Percentiles rank a stretch among this genome's conserved stretches.
These are phyloP conservation scores for Aspergillus kassunensis DNA, from an alignment of 495 filamentous ascomycete species.

Conservation along the genomic window DNA sequence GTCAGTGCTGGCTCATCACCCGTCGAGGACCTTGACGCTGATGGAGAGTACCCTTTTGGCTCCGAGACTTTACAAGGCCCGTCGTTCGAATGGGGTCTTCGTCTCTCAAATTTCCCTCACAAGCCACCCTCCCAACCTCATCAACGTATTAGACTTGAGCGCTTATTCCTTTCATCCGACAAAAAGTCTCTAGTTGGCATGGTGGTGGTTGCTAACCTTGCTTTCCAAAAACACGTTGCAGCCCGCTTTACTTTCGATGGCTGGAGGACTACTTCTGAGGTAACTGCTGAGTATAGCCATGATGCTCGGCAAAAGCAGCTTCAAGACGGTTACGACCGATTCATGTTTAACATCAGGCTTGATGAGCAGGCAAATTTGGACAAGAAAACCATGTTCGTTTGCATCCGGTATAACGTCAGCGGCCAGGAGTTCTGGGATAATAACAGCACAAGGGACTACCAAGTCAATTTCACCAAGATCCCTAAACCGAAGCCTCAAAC, in stretches of 20 bases:
- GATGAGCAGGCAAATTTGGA: slow-evolving; percentile 88
- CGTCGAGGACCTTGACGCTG: slow-evolving; percentile 76
- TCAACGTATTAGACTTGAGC: slow-evolving; percentile 70
- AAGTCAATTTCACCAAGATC: slow-evolving; percentile 84
- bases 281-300: slow-evolving; percentile 79
- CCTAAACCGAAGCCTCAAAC: slow-evolving; percentile 56
- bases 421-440: slow-evolving; percentile 96
- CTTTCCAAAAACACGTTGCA: slow-evolving; percentile 83
- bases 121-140: slow-evolving; percentile 60
- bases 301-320: slow-evolving; percentile 66
- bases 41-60: slow-evolving; percentile 81
- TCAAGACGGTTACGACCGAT: slow-evolving; percentile 73
- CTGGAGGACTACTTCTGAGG: slow-evolving; percentile 97
- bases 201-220: slow-evolving; percentile 79
- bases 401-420: slow-evolving; percentile 80
- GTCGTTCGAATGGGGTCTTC: slow-evolving; percentile 82
- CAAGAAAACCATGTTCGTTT: slow-evolving; percentile 84
- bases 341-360: slow-evolving; percentile 90
- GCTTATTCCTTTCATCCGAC: slow-evolving; percentile 80
- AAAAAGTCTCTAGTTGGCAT: slow-evolving; percentile 79
- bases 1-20: slow-evolving; percentile 96
- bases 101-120: slow-evolving; percentile 74
- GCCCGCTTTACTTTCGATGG: slow-evolving; percentile 95
- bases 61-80: slow-evolving; percentile 47
- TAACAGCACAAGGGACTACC: slow-evolving; percentile 80